These are phyloP conservation scores for Xylaria sp. DNA, from an alignment of 2,329 filamentous ascomycete species.

Conservation along the genomic window DNA sequence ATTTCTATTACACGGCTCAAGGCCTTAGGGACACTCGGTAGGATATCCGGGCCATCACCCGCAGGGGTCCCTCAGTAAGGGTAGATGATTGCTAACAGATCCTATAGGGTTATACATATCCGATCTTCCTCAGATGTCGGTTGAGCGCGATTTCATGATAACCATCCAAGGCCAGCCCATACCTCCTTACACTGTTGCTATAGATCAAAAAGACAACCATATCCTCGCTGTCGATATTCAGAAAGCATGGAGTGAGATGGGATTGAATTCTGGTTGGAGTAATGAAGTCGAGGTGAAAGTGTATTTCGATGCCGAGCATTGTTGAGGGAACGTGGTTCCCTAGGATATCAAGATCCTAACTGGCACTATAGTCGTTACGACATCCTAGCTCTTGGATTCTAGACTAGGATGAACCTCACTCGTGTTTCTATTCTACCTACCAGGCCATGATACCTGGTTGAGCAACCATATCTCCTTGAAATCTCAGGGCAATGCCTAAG, in stretches of 20 bases:
- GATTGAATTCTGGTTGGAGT: constrained; percentile 72
- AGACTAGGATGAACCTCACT: no score
- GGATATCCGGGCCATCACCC: constrained; percentile 30
- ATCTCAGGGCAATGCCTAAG: no score
- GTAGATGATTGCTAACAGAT: constrained; percentile 18
- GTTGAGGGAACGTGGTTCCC: constrained; percentile 14
- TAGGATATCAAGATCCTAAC: no score
- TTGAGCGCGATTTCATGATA: constrained; percentile 72
- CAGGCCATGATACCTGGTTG: no score
- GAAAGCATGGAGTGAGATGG: constrained; percentile 77
- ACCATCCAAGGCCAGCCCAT: constrained; percentile 75
- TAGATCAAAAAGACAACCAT: constrained; percentile 56
- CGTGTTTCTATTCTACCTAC: no score
- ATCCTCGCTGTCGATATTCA: constrained; percentile 80
- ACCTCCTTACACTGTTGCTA: constrained; percentile 67
- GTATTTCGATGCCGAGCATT: constrained; percentile 52
- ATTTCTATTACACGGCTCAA: constrained; percentile 74
- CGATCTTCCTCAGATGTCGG: constrained; percentile 62
- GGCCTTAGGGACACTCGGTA: constrained; percentile 76
- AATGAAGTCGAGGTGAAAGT: constrained; percentile 79
- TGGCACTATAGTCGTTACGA: no score
- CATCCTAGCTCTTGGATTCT: no score
- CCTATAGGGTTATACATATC: constrained; percentile 75
- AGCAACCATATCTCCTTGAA: no score
- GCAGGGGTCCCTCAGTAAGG: neutral